Percentiles rank a stretch among this genome's conserved stretches.
Conservation (phyloP, 2,329 filamentous ascomycete species). For the Trichoderma hamatum region DNA sequence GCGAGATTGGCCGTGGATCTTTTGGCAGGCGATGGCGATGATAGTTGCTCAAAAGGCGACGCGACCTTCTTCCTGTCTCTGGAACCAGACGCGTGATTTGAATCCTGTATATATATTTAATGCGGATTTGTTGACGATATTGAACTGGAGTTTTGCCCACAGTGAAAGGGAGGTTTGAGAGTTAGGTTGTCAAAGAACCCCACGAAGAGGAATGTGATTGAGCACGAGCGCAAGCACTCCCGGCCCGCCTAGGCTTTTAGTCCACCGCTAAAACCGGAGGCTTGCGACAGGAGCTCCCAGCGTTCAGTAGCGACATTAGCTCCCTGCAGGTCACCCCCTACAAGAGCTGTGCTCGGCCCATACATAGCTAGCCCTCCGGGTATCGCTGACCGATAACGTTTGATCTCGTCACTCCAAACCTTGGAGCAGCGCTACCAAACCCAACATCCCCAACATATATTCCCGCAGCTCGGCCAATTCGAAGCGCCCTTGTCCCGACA, state of each 20-base stretch:
- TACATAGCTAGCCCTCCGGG: neutral
- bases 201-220: neutral
- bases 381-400: conserved; percentile 1
- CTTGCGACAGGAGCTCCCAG: conserved; percentile 7
- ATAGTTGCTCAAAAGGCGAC: neutral
- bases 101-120: neutral
- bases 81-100: neutral
- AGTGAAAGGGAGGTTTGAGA: neutral
- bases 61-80: neutral
- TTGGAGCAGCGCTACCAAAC: neutral
- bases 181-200: neutral
- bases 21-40: neutral
- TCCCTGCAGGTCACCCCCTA: conserved; percentile 7
- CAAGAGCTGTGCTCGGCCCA: neutral
- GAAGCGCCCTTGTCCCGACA: neutral
- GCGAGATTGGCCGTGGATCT: neutral
- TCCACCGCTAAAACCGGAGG: neutral
- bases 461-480: neutral
- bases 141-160: neutral
- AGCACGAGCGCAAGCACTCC: neutral
- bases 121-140: neutral
- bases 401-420: neutral
- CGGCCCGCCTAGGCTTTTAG: neutral
- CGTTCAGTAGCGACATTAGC: conserved; percentile 12
- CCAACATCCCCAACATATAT: neutral